Evolutionary conservation across 257 asterid genomes (phyloP), one percentile per base, ranked within the genome.

Genomic region (Lavandula angustifolia): DNA sequence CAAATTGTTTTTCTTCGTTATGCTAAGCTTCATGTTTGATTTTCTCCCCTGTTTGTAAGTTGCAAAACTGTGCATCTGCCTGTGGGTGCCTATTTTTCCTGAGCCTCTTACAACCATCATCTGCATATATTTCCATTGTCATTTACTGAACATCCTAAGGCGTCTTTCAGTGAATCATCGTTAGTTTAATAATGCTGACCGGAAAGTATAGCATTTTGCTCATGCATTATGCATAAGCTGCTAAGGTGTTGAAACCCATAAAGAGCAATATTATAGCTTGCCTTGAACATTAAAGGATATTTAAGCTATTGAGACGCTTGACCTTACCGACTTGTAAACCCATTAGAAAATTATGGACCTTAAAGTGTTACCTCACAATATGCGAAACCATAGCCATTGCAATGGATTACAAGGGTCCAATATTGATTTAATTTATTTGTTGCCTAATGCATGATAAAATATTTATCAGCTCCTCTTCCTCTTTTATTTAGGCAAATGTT

Each of bases 201-300:
- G 56, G 37, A 54, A 10, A 53, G 11, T 52, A 34, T 48, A 22
- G 32, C 17, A 35, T 52, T 11, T 35, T 8, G 18, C 42, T 56
- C 32, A n/a, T 18, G 65, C n/a, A 33, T 22, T 13, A n/a, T 34
- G 33, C n/a, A 68, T 31, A n/a, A 33, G 60, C 29, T 56, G 17
- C 22, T 33, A 56, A 6, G 11, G 18, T 14, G 5, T 47, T 32
- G 41, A n/a, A 51, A 55, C 35, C 33, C 56, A 32, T 13, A 11
- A 13, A 53, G 48, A 12, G 65, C 60, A 35, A 35, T 50, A 4
- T 3, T 14, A n/a, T 64, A 16, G 70, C 46, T 66, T 53, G 71
- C 51, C 18, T 34, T 54, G 17, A 12, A 42, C 32, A 54, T 11
- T 8, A 4, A 7, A 44, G 6, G 4, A 54, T 41, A 14, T 29